Conservation (phyloP, 2,329 filamentous ascomycete species). For the Truncatella angustata region DNA sequence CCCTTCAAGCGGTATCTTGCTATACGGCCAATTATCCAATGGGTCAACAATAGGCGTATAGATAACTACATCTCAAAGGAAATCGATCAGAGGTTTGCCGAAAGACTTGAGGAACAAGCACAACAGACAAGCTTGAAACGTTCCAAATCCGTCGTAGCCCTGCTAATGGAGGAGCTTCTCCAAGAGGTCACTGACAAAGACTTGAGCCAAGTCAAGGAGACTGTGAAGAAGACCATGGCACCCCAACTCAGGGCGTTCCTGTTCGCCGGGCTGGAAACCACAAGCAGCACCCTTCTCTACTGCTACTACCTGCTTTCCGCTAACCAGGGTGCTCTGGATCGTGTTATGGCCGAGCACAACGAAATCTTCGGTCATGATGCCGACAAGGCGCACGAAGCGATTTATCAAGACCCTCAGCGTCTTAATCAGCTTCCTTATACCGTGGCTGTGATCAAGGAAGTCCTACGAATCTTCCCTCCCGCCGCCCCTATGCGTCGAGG, state of each 20-base stretch:
- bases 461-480: slow-evolving; percentile 41
- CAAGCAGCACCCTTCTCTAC: slow-evolving; percentile 54
- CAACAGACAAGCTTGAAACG: background rate
- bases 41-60: slow-evolving; percentile 19
- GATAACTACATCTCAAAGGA: slow-evolving; percentile 16
- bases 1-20: slow-evolving; percentile 18
- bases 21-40: slow-evolving; percentile 17
- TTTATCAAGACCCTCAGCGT: background rate
- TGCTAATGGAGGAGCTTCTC: slow-evolving; percentile 19
- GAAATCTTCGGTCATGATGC: slow-evolving; percentile 29
- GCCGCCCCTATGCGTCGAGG: slow-evolving; percentile 37
- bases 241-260: slow-evolving; percentile 29
- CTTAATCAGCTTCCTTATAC: slow-evolving; percentile 28
- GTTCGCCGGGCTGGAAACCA: slow-evolving; percentile 64
- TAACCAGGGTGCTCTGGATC: slow-evolving; percentile 22
- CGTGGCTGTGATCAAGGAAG: slow-evolving; percentile 34
- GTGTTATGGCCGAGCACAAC: slow-evolving; percentile 35
- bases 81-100: slow-evolving; percentile 21
- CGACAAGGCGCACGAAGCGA: slow-evolving; percentile 10
- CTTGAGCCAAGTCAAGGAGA: slow-evolving; percentile 10
- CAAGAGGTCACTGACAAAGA: slow-evolving; percentile 9
- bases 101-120: background rate
- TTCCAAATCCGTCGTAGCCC: slow-evolving; percentile 18
- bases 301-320: slow-evolving; percentile 38
- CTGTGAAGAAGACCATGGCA: slow-evolving; percentile 15